A percentile compares a stretch with the other conserved stretches of the same genome.
phyloP scores from a whole-genome alignment of 148 eudicot genomes.

The Fagopyrum tataricum region DNA sequence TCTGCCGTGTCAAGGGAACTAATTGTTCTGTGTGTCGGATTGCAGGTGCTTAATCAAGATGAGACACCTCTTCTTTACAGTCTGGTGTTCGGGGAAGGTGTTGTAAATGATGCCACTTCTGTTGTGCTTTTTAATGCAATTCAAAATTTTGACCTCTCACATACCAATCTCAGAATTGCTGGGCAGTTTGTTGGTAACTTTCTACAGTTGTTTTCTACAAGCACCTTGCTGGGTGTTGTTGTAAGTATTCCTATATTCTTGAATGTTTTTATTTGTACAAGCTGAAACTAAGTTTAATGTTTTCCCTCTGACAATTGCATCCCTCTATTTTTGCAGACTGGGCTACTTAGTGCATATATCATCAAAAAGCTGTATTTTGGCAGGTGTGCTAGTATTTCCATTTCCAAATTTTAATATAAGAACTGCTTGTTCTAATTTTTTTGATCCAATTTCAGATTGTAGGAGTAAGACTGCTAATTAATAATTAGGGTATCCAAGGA shows the following conservation, averaged over 20 bases:
- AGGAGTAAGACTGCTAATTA: neutral
- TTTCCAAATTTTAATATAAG: neutral
- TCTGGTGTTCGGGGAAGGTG: slow-evolving; percentile 82
- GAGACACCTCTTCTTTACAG: slow-evolving; percentile 83
- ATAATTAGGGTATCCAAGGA: neutral
- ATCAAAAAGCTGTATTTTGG: slow-evolving; percentile 63
- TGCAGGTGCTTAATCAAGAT: slow-evolving; percentile 72
- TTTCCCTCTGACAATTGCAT: neutral
- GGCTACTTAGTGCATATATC: slow-evolving; percentile 64
- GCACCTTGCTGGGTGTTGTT: slow-evolving; percentile 56
- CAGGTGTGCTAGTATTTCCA: slow-evolving; percentile 36
- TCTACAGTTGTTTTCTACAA: slow-evolving; percentile 45
- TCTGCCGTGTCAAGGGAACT: neutral
- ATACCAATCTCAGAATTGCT: slow-evolving; percentile 36
- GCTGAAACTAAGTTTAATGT: neutral
- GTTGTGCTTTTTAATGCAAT: slow-evolving; percentile 77
- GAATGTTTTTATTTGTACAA: neutral
- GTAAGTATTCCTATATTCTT: slow-evolving; percentile 29
- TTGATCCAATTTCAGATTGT: neutral
- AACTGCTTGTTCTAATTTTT: neutral
- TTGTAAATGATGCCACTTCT: slow-evolving; percentile 80
- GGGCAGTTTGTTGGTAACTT: slow-evolving; percentile 48
- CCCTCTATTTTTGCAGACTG: slow-evolving; percentile 46
- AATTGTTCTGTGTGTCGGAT: neutral
- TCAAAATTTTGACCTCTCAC: slow-evolving; percentile 48